Percentiles rank a stretch among this genome's conserved stretches.
These are phyloP conservation scores for Salix brachista DNA, from an alignment of 345 rosid species.

Conservation along the genomic window DNA sequence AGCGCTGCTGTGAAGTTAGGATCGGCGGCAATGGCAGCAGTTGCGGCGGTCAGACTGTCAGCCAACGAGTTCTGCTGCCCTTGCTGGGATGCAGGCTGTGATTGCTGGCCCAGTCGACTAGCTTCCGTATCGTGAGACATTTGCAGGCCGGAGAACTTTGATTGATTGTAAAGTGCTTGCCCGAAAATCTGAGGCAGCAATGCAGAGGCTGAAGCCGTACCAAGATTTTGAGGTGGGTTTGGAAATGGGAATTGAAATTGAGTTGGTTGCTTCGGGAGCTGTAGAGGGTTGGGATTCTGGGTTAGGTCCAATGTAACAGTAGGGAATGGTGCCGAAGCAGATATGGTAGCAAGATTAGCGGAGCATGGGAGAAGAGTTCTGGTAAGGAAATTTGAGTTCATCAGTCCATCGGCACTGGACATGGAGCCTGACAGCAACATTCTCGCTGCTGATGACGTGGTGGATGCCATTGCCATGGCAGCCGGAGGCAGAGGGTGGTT, in stretches of 20 bases:
- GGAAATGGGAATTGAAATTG: slow-evolving; percentile 49
- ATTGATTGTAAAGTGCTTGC: slow-evolving; percentile 55
- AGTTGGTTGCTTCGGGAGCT: slow-evolving; percentile 32
- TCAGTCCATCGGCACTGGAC: slow-evolving; percentile 68
- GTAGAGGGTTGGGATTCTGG: slow-evolving; percentile 41
- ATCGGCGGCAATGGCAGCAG: slow-evolving; percentile 51
- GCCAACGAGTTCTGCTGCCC: slow-evolving; percentile 36
- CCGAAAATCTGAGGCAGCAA: slow-evolving; percentile 60
- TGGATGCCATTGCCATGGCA: slow-evolving; percentile 84
- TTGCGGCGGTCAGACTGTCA: slow-evolving; percentile 37
- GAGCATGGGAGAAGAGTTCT: slow-evolving; percentile 78
- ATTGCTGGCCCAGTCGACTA: slow-evolving; percentile 28
- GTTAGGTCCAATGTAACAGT: slow-evolving; percentile 89
- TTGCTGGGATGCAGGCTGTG: slow-evolving; percentile 14
- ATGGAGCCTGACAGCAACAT: slow-evolving; percentile 81
- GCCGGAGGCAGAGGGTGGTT: slow-evolving; percentile 95
- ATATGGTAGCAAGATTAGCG: slow-evolving; percentile 90
- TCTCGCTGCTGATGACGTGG: slow-evolving; percentile 83
- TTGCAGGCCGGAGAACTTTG: slow-evolving; percentile 59
- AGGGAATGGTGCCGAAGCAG: slow-evolving; percentile 96
- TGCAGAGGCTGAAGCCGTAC: slow-evolving; percentile 22
- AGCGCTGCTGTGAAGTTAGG: slow-evolving; percentile 68
- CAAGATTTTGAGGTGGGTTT: slow-evolving; percentile 24
- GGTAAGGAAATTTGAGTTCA: slow-evolving; percentile 69
- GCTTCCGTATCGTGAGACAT: slow-evolving; percentile 46